Evolutionary conservation across 1,284 basidiomycete species (phyloP).

Genomic region (Austroboletus niveus): DNA sequence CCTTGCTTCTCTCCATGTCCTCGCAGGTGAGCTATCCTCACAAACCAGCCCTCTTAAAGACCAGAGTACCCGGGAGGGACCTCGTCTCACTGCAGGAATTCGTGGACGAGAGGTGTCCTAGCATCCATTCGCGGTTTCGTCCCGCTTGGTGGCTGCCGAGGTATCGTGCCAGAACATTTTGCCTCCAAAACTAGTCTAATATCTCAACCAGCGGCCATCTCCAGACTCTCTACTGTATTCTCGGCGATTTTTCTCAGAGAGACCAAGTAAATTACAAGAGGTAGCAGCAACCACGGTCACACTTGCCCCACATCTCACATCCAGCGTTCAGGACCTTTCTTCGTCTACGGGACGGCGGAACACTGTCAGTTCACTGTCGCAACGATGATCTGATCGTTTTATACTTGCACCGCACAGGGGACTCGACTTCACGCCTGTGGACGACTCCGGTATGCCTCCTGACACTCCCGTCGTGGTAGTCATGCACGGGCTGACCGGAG

Average conservation of each 20-base stretch:
- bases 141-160: conserved; percentile 72
- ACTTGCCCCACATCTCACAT: conserved; percentile 3
- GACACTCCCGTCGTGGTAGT: conserved; percentile 83
- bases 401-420: conserved; percentile 43
- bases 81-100: conserved; percentile 48
- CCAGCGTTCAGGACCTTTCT: conserved; percentile 48
- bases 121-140: conserved; percentile 50
- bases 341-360: conserved; percentile 66
- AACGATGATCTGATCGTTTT: background rate
- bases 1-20: background rate
- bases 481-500: conserved; percentile 86
- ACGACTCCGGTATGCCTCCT: conserved; percentile 49
- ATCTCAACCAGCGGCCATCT: conserved; percentile 56
- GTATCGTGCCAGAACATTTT: conserved; percentile 34
- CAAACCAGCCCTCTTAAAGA: conserved; percentile 40
- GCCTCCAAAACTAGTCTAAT: conserved; percentile 7
- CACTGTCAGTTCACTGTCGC: conserved; percentile 47
- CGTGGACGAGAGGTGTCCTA: conserved; percentile 56
- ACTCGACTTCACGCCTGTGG: conserved; percentile 68
- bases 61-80: conserved; percentile 24
- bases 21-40: conserved; percentile 33
- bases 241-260: conserved; percentile 71
- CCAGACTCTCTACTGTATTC: conserved; percentile 68
- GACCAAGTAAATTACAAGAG: conserved; percentile 69
- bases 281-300: conserved; percentile 32